These are phyloP conservation scores for Halophytophthora batemanensis DNA, from an alignment of 352 stramenopile genomes.

Conservation along the genomic window DNA sequence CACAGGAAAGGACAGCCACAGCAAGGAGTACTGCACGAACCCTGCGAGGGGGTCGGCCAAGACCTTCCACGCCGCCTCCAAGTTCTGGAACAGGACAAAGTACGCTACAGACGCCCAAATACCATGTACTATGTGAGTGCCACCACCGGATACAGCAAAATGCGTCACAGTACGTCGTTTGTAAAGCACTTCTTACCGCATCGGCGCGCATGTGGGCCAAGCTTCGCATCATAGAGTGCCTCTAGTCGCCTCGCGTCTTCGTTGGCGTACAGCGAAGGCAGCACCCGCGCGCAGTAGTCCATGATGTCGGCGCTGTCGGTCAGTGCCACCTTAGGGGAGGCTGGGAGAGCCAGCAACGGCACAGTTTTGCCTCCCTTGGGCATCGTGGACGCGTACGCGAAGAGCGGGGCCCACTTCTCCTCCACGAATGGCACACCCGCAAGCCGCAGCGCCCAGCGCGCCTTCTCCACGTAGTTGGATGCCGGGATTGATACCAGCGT, in stretches of 20 bases:
- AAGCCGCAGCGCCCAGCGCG: constrained; percentile 46
- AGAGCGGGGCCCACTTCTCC: constrained; percentile 40
- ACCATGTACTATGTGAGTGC: too few relatives aligned
- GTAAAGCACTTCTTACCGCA: constrained; percentile 8
- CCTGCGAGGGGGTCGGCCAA: constrained; percentile 14
- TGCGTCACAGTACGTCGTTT: background rate
- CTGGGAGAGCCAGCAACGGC: constrained; percentile 31
- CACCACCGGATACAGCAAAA: background rate
- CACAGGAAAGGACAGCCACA: constrained; percentile 23
- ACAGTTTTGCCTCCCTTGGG: constrained; percentile 42
- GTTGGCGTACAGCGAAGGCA: constrained; percentile 36
- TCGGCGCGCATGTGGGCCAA: constrained; percentile 28
- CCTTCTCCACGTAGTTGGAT: constrained; percentile 66
- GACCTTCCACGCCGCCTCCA: constrained; percentile 12
- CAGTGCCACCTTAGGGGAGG: constrained; percentile 14
- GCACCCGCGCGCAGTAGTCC: constrained; percentile 29
- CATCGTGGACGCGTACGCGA: constrained; percentile 41
- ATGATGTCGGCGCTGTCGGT: constrained; percentile 46
- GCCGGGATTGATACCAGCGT: constrained; percentile 48
- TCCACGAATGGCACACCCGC: constrained; percentile 42
- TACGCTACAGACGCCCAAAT: constrained; percentile 19
- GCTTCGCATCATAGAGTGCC: constrained; percentile 33
- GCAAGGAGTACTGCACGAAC: constrained; percentile 20
- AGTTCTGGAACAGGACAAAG: constrained; percentile 29
- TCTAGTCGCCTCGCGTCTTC: constrained; percentile 37